Conservation (phyloP, 345 rosid species). For the Clausena lansium region DNA sequence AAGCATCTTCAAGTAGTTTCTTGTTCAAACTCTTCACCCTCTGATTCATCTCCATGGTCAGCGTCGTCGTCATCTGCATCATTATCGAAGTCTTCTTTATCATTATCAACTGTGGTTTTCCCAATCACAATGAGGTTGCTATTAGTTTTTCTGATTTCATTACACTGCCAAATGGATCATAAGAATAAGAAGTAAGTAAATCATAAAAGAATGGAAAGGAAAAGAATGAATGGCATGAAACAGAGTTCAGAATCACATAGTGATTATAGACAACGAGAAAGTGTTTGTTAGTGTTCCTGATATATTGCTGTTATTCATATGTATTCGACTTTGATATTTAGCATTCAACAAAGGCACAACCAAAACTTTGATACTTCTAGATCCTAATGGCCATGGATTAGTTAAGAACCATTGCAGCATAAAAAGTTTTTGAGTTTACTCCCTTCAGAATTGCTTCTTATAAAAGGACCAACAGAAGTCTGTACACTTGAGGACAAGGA, state of each 20-base stretch:
- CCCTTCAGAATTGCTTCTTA: background rate
- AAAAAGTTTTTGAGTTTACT: background rate
- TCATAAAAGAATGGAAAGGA: background rate
- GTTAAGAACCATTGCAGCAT: background rate
- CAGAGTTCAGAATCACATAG: background rate
- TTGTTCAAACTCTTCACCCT: constrained; percentile 93
- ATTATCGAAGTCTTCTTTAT: constrained; percentile 81
- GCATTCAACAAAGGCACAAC: background rate
- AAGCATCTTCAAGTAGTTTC: constrained; percentile 58
- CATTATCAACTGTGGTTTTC: constrained; percentile 53
- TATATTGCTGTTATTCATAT: background rate
- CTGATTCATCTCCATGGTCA: constrained; percentile 92
- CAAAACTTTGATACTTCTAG: background rate
- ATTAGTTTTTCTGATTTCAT: constrained; percentile 69
- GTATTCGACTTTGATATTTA: background rate
- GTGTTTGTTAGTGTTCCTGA: background rate
- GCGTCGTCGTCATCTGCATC: constrained; percentile 86
- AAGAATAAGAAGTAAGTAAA: background rate
- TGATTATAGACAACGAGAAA: background rate
- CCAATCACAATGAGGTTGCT: constrained; percentile 67
- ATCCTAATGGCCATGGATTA: background rate
- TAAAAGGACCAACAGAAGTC: background rate
- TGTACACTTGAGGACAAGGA: background rate
- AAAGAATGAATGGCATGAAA: background rate
- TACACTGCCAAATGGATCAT: constrained; percentile 48